Base-by-base conservation (phyloP, 2,329 filamentous ascomycete species). In the Periconia sp. region DNA sequence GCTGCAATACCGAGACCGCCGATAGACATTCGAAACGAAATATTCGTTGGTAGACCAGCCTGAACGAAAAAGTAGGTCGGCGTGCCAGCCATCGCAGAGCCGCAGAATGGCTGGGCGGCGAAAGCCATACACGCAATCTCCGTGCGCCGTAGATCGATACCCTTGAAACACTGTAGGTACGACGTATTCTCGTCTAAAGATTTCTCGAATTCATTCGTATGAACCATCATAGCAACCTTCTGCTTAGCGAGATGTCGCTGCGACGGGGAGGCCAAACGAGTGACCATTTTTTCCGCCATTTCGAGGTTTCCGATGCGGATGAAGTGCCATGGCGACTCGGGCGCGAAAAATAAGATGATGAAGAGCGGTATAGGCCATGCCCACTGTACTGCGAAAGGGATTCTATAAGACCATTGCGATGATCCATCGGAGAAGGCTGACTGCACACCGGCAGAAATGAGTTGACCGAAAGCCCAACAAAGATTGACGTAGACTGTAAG, bases 201-300 rank as follows among this genome's bases (percentile, higher is more conserved):
- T 65, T 89, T 81, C 70, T 95, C 91, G 5, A 94, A 76, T 0
- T 87, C 86, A 1, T 88, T 91, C 0, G 91, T 96, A 65, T 92
- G 89, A 1, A 90, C 84, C 87, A 96, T 95, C 89, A 95, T 92
- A 61, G 88, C 85, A 50, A 95, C 80, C 0, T 88, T 92, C 14
- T 60, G 49, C 42, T 52, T 37, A 17, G 42, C 23, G 41, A 50
- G 17, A 49, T 52, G 45, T 33, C 45, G 40, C 30, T 44, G 45
- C 33, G 31, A 45, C 17, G 45, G 30, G 13, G 41, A 45, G 13
- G 30, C 27, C 9, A 58, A 45, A 2, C 51, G 52, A 10, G 17
- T 35, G 5, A 59, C 14, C 17, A 37, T 47, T 31, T 52, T 47
- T 23, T 87, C 87, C 19, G 87, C 87, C 17, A 87, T 82, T 3